These are phyloP conservation scores for Pleurotus ostreatus DNA, from an alignment of 768 basidiomycete genomes.

Conservation along the genomic window DNA sequence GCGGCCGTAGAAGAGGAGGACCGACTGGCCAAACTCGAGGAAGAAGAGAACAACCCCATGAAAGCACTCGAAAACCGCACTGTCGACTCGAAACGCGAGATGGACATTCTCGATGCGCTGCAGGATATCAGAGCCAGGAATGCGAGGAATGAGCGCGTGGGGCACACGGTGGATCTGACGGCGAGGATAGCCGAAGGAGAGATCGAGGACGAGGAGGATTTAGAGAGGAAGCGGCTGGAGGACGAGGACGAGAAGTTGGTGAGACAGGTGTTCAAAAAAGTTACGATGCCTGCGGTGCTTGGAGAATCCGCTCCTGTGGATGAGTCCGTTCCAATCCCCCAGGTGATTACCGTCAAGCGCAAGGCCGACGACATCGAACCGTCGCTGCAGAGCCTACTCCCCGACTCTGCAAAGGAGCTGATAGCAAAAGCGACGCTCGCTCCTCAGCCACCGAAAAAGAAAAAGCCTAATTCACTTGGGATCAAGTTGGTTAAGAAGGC, in stretches of 20 bases:
- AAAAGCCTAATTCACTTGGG: constrained; percentile 61
- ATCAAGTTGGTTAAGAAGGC: constrained; percentile 68
- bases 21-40: constrained; percentile 77
- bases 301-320: constrained; percentile 8
- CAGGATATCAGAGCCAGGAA: constrained; percentile 89
- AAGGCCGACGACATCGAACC: constrained; percentile 82
- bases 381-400: constrained; percentile 60
- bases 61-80: constrained; percentile 92
- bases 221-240: constrained; percentile 63
- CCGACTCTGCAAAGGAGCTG: constrained; percentile 59
- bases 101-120: constrained; percentile 95
- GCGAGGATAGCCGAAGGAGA: constrained; percentile 64
- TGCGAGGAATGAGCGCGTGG: constrained; percentile 84
- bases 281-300: constrained; percentile 35
- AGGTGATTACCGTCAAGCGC: constrained; percentile 73
- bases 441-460: constrained; percentile 49
- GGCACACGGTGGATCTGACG: constrained; percentile 66
- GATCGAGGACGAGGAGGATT: constrained; percentile 74
- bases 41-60: constrained; percentile 97
- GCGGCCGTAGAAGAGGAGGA: constrained; percentile 78
- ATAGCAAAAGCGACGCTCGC: constrained; percentile 43
- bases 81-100: constrained; percentile 90
- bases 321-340: constrained; percentile 12
- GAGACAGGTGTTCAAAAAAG: constrained; percentile 81
- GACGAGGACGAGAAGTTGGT: constrained; percentile 93